A percentile compares a stretch with the other conserved stretches of the same genome.
These are phyloP conservation scores for Penstemon barbatus DNA, from an alignment of 257 asterid genomes.

Conservation along the genomic window DNA sequence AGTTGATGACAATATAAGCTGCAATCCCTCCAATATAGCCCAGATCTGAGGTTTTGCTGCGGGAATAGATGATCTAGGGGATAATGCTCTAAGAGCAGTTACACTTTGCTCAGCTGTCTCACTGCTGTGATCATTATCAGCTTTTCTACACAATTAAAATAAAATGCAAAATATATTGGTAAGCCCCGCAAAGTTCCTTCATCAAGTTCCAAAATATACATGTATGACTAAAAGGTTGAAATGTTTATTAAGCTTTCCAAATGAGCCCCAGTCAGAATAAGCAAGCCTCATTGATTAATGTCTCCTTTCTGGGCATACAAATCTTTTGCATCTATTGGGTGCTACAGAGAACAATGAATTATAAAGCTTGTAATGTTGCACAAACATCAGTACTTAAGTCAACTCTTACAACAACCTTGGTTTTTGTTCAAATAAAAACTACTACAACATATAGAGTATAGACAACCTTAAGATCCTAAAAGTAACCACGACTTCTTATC, in stretches of 20 bases:
- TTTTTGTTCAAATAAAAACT: too few species aligned
- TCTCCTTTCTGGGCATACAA: too few species aligned
- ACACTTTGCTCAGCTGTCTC: slow-evolving; percentile 48
- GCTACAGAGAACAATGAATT: too few species aligned
- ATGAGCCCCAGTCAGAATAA: too few species aligned
- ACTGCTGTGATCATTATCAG: slow-evolving; percentile 41
- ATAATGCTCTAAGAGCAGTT: slow-evolving; percentile 39
- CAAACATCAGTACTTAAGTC: not conserved
- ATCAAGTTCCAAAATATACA: slow-evolving; percentile 17
- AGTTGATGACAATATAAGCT: slow-evolving; percentile 76
- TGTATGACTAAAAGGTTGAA: not conserved
- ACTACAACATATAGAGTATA: too few species aligned
- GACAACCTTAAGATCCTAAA: not conserved
- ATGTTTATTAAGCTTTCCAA: not conserved
- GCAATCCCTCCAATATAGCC: slow-evolving; percentile 82
- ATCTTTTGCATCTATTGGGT: too few species aligned
- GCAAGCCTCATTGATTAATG: too few species aligned
- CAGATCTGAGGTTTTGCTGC: slow-evolving; percentile 64
- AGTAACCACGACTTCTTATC: not conserved
- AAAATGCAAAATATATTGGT: slow-evolving; percentile 20
- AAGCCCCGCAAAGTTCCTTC: slow-evolving; percentile 17
- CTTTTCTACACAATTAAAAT: slow-evolving; percentile 52
- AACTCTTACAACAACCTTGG: not conserved
- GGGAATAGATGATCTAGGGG: slow-evolving; percentile 54
- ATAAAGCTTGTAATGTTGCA: too few species aligned